phyloP scores from a whole-genome alignment of 164 flowering plant species.

The Akebia trifoliata region DNA sequence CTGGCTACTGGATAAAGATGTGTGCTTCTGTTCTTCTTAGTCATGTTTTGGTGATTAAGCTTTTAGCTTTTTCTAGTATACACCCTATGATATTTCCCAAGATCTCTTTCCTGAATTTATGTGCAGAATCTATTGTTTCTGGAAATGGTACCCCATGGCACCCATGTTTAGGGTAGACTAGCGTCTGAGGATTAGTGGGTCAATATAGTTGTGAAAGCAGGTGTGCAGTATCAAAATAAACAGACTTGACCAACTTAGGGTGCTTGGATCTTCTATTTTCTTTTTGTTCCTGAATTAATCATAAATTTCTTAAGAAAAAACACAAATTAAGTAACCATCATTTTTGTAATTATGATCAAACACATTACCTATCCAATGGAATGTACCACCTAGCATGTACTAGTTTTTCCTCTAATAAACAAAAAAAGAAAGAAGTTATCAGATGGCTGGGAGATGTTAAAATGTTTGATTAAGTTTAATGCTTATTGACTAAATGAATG shows the following conservation, averaged over 20 bases:
- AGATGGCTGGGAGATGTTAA: neutral
- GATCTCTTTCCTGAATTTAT: neutral
- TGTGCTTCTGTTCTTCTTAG: constrained; percentile 23
- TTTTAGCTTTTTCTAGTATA: constrained; percentile 2
- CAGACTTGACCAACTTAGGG: no score
- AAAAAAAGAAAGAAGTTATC: neutral
- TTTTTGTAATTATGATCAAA: no score
- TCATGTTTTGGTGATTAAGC: constrained; percentile 1
- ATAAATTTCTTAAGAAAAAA: no score
- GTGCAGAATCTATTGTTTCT: neutral
- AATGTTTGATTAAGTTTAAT: neutral
- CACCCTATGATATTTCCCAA: neutral
- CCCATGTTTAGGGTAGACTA: no score
- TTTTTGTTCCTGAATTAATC: no score
- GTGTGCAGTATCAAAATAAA: no score
- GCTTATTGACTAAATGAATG: neutral
- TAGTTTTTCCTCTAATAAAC: neutral
- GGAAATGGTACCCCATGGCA: no score
- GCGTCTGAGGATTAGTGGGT: no score
- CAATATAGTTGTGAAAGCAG: no score
- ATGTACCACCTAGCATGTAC: neutral
- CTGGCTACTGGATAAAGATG: constrained; percentile 88
- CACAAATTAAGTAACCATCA: no score
- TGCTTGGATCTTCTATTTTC: no score
- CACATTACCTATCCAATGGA: neutral